Base-by-base conservation (phyloP, 108 stramenopile genomes). In the Nitzschia sp. region DNA sequence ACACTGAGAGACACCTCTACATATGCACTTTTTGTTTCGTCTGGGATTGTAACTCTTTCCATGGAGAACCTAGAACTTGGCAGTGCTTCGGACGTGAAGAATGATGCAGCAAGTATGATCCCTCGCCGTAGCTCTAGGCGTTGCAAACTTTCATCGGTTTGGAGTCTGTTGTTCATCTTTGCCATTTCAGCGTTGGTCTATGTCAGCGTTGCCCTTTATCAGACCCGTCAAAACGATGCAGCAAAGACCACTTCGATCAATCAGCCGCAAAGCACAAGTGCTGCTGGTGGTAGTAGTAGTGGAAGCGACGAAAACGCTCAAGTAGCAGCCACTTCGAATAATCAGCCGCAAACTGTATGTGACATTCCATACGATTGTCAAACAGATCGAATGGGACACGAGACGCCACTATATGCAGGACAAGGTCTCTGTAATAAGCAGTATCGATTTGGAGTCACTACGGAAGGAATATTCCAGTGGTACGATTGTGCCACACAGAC, bases 351-450 rank as follows among this genome's bases (percentile, higher is more conserved):
- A n/a, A n/a, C 38, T 42, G 13, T 42, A 9, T 42, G 38, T 13
- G 38, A 42, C 13, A 13, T 9, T 13, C 13, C 13, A 13, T 42
- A 36, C 60, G 19, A 62, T 3, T 42, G 60, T 24, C 15, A 36
- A 31, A 45, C 36, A 5, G 48, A 49, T 65, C 47, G 48, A 4
- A 47, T 49, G 47, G 48, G 47, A 9, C 27, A 49, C 28, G 46
- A 49, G 21, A 28, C 26, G n/a, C 27, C 26, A 29, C 18, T 61
- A 24, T 35, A 35, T 42, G n/a, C 35, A 5, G 60, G 60, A 21
- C 28, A 61, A n/a, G 35, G 19, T 24, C 23, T 61, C 4, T 61
- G 60, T 36, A 61, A 61, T 42, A 4, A 61, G n/a, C 8, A 61
- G 19, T 42, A 61, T 35, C 34, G 36, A 19, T 35, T 61, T 42